A percentile compares a stretch with the other conserved stretches of the same genome.
These are phyloP conservation scores for Diaporthe velutina DNA, from an alignment of 2,329 filamentous ascomycete genomes.

Conservation along the genomic window DNA sequence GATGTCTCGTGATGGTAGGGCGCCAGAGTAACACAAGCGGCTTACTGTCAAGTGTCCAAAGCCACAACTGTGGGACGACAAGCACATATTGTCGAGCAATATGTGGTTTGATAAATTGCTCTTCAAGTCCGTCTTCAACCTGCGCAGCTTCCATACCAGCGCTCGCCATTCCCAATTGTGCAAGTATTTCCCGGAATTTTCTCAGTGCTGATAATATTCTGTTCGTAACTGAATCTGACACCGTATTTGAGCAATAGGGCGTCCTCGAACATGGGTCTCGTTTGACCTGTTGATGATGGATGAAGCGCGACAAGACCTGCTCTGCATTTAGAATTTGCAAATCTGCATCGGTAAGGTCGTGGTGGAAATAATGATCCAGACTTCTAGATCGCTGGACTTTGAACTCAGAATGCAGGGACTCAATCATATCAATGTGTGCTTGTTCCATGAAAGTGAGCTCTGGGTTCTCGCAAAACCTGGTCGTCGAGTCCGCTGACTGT, in stretches of 20 bases:
- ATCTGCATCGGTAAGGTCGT: background rate
- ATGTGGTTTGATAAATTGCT: background rate
- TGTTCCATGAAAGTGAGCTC: background rate
- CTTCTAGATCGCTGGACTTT: background rate
- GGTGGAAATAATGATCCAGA: background rate
- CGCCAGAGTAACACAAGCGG: background rate
- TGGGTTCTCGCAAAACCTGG: background rate
- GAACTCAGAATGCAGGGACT: background rate
- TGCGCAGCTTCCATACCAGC: too few relatives aligned
- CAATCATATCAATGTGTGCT: background rate
- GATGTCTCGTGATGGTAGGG: background rate
- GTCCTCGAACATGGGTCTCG: too few relatives aligned
- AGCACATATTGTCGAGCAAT: background rate
- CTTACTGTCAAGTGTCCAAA: constrained; percentile 11
- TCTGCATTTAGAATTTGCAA: background rate
- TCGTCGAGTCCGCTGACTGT: background rate
- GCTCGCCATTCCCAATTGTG: background rate
- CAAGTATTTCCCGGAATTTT: background rate
- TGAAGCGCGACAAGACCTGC: background rate
- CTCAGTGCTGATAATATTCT: background rate
- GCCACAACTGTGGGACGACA: constrained; percentile 4
- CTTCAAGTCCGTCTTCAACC: background rate
- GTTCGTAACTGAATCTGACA: background rate
- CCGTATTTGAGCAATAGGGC: too few relatives aligned
- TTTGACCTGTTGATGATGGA: background rate